Evolutionary conservation across 2,329 filamentous ascomycete genomes (phyloP).

Genomic region (Davidsoniella virescens): DNA sequence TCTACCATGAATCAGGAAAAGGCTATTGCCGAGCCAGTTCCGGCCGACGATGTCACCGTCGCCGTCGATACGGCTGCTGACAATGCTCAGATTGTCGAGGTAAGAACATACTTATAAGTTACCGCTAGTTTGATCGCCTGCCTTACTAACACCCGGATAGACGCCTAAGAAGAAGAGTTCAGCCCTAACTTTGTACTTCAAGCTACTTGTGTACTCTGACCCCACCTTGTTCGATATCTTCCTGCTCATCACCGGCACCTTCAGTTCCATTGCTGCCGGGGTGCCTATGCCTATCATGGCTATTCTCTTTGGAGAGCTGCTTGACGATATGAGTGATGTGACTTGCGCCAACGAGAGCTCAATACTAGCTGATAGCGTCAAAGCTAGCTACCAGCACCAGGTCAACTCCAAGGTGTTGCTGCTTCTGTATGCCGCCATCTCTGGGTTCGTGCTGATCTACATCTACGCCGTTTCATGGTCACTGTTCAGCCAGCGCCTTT

Average conservation of each 20-base stretch:
- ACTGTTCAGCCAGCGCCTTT: slow-evolving; percentile 45
- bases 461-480: slow-evolving; percentile 47
- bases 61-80: not conserved
- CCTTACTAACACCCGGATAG: not conserved
- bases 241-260: slow-evolving; percentile 26
- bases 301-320: slow-evolving; percentile 46
- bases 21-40: not conserved
- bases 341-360: slow-evolving; percentile 27
- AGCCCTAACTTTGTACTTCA: slow-evolving; percentile 25
- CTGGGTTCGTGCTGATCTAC: slow-evolving; percentile 48
- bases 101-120: not conserved
- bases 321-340: slow-evolving; percentile 43
- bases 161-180: slow-evolving; percentile 1
- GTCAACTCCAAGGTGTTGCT: slow-evolving; percentile 43
- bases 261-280: slow-evolving; percentile 39
- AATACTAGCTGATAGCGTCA: slow-evolving; percentile 8
- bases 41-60: not conserved
- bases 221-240: slow-evolving; percentile 27
- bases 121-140: not conserved
- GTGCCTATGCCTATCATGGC: slow-evolving; percentile 47
- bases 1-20: not conserved
- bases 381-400: slow-evolving; percentile 22
- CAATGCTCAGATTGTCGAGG: not conserved
- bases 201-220: slow-evolving; percentile 29
- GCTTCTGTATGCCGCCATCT: slow-evolving; percentile 48